Percentiles rank a stretch among this genome's conserved stretches.
phyloP scores from a whole-genome alignment of 441 rosid genomes.

The Aquilaria agallochum region DNA sequence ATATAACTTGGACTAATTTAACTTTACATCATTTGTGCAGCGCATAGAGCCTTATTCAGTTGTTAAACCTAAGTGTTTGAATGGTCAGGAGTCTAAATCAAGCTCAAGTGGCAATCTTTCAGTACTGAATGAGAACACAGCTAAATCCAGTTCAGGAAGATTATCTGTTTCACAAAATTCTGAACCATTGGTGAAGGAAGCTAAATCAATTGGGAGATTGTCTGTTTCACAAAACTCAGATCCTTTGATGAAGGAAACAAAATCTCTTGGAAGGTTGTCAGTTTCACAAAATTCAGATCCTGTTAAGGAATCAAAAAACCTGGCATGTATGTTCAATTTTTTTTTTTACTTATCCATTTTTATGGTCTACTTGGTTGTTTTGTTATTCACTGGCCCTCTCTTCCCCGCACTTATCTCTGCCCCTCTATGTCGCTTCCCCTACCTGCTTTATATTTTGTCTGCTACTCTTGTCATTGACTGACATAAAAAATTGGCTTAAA shows the following conservation, averaged over 20 bases:
- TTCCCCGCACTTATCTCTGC: not conserved
- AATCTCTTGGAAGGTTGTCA: constrained; percentile 69
- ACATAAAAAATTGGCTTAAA: too few relatives aligned
- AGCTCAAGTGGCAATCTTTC: constrained; percentile 50
- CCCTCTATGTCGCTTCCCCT: too few relatives aligned
- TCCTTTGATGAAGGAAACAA: constrained; percentile 66
- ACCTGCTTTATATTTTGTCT: too few relatives aligned
- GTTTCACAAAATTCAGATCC: constrained; percentile 66
- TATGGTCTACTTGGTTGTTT: not conserved
- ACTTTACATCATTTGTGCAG: constrained; percentile 33
- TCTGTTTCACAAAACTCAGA: constrained; percentile 71
- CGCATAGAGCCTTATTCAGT: constrained; percentile 62
- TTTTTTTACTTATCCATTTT: constrained; percentile 6
- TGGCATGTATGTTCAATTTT: constrained; percentile 48
- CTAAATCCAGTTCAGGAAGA: constrained; percentile 61
- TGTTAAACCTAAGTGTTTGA: constrained; percentile 37
- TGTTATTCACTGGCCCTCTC: not conserved
- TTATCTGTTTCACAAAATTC: constrained; percentile 63
- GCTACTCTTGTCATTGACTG: too few relatives aligned
- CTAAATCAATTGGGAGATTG: constrained; percentile 62
- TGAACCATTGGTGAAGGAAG: constrained; percentile 60
- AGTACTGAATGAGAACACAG: constrained; percentile 47
- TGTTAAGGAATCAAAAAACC: constrained; percentile 52
- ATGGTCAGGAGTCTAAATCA: constrained; percentile 56
- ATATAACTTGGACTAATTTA: constrained; percentile 7